These are phyloP conservation scores for Bisporella sp. DNA, from an alignment of 2,329 filamentous ascomycete genomes.

Conservation along the genomic window DNA sequence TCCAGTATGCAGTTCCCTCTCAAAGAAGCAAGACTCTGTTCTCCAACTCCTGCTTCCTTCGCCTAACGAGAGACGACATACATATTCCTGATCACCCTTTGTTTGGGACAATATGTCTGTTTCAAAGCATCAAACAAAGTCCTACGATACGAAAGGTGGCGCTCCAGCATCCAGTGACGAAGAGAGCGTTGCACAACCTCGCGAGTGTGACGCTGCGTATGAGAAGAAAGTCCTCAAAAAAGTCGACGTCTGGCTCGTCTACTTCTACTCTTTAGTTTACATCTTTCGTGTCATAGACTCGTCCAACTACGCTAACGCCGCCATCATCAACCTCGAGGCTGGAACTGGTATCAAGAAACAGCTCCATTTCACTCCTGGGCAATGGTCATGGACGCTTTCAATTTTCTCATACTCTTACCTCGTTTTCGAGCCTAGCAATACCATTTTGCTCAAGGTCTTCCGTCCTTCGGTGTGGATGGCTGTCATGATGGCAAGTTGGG, in stretches of 20 bases:
- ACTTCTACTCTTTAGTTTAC: constrained; percentile 32
- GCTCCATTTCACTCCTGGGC: constrained; percentile 24
- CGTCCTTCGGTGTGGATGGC: constrained; percentile 24
- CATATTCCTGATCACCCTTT: no score
- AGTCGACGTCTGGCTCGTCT: constrained; percentile 29
- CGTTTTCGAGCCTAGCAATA: constrained; percentile 33
- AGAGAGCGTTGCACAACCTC: no score
- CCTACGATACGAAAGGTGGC: no score
- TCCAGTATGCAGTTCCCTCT: no score
- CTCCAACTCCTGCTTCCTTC: no score
- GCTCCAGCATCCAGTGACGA: no score
- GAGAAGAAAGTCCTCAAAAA: constrained; percentile 13
- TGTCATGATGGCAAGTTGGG: constrained; percentile 28
- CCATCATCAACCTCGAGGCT: constrained; percentile 34
- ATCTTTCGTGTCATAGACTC: constrained; percentile 34
- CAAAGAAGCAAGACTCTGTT: no score
- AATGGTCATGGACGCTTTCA: constrained; percentile 33
- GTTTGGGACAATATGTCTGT: no score
- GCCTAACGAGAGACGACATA: no score
- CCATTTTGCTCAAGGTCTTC: constrained; percentile 30
- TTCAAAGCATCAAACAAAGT: no score
- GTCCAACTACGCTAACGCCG: constrained; percentile 33
- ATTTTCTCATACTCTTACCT: constrained; percentile 36
- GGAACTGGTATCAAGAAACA: constrained; percentile 34
- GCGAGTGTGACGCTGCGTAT: no score